Percentiles rank a stretch among this genome's conserved stretches.
phyloP scores from a whole-genome alignment of 192 early-diverging fungal species.

The Entomortierella beljakovae region DNA sequence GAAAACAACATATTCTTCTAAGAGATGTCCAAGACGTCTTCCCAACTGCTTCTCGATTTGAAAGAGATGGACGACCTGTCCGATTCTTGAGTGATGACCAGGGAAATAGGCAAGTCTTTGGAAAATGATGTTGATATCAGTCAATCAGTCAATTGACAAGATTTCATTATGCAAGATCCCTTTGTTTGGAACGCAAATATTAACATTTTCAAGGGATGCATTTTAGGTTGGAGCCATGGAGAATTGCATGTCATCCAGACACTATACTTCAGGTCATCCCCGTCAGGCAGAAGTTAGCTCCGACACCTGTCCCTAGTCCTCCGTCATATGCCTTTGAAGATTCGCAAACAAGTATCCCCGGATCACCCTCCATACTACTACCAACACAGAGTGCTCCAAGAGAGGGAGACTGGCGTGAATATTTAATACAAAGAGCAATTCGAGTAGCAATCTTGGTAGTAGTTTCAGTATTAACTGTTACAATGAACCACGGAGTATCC shows the following conservation, averaged over 20 bases:
- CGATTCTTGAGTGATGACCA: constrained; percentile 24
- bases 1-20: constrained; percentile 18
- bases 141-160: no score
- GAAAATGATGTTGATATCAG: neutral
- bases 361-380: neutral
- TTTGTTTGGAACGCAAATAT: neutral
- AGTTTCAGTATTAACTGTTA: constrained; percentile 1
- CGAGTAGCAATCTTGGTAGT: constrained; percentile 16
- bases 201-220: neutral
- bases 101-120: constrained; percentile 17
- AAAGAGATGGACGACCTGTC: constrained; percentile 28
- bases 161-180: no score
- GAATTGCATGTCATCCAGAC: constrained; percentile 15
- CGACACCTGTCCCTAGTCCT: neutral
- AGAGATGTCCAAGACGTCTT: constrained; percentile 41
- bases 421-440: constrained; percentile 11
- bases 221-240: constrained; percentile 24
- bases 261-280: constrained; percentile 21
- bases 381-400: neutral
- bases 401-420: constrained; percentile 35
- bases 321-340: neutral
- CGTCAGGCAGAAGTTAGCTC: neutral
- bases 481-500: constrained; percentile 11
- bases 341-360: neutral
- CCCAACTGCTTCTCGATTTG: constrained; percentile 32